Conservation (phyloP, 768 basidiomycete species). For the Cubamyces sp. region DNA sequence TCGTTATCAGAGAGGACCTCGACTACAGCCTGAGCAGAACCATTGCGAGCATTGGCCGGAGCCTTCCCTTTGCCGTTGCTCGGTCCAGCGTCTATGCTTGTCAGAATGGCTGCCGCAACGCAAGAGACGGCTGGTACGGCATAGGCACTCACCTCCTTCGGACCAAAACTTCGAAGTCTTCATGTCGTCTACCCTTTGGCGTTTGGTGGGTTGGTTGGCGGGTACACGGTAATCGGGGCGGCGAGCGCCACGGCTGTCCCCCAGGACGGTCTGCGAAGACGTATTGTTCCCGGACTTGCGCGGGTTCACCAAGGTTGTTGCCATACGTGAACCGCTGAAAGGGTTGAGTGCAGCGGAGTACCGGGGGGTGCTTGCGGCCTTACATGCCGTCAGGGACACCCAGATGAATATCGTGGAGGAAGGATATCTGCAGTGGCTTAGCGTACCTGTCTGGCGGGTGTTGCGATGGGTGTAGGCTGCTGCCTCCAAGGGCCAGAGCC, state of each 20-base stretch:
- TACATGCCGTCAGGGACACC: neutral
- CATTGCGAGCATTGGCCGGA: neutral
- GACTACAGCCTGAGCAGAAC: neutral
- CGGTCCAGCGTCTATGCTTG: neutral
- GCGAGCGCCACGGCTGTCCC: neutral
- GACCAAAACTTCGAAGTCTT: neutral
- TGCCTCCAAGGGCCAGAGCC: neutral
- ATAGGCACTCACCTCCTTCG: slow-evolving; percentile 6
- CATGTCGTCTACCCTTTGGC: neutral
- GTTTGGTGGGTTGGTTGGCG: neutral
- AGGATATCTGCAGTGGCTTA: neutral
- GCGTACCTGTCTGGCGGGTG: slow-evolving; percentile 6
- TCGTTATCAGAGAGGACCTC: slow-evolving; percentile 3
- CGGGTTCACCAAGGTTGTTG: neutral
- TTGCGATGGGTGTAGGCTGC: neutral
- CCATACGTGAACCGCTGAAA: neutral
- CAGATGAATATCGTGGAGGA: neutral
- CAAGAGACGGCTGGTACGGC: neutral
- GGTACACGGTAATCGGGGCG: neutral
- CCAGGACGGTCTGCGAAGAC: neutral
- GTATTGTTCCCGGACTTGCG: slow-evolving; percentile 2
- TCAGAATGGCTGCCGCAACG: neutral
- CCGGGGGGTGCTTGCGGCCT: neutral
- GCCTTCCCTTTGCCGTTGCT: slow-evolving; percentile 9
- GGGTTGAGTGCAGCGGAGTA: neutral